Evolutionary conservation across 352 stramenopile species (phyloP).

Genomic region (Phytophthora hybrid): DNA sequence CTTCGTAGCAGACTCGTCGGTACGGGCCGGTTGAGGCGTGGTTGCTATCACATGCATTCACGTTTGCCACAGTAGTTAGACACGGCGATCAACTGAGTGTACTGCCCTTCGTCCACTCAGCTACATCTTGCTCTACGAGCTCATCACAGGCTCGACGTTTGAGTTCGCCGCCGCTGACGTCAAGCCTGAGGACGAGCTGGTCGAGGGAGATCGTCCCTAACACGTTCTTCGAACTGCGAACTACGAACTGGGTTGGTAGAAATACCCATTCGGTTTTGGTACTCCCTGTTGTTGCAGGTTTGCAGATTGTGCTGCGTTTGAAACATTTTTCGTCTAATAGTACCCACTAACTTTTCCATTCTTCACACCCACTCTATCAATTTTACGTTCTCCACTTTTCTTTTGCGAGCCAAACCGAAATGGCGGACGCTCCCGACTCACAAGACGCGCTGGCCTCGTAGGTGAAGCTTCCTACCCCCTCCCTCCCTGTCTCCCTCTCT

Average conservation of each 20-base stretch:
- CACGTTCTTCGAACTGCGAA: conserved; percentile 22
- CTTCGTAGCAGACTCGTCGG: too few relatives aligned
- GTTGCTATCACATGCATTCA: too few relatives aligned
- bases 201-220: conserved; percentile 50
- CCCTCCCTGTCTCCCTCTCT: background rate
- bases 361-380: too few relatives aligned
- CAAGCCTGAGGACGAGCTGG: conserved; percentile 55
- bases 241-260: conserved; percentile 29
- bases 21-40: too few relatives aligned
- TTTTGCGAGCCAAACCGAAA: conserved; percentile 4
- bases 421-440: conserved; percentile 31
- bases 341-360: background rate
- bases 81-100: too few relatives aligned
- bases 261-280: too few relatives aligned
- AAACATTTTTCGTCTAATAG: too few relatives aligned
- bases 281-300: too few relatives aligned
- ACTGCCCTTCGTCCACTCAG: too few relatives aligned
- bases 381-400: background rate
- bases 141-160: conserved; percentile 97
- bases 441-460: conserved; percentile 61
- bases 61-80: too few relatives aligned
- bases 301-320: too few relatives aligned
- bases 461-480: conserved; percentile 8
- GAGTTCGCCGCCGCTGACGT: conserved; percentile 67
- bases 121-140: conserved; percentile 99